These are phyloP conservation scores for Penicillium fuscoglaucum DNA, from an alignment of 2,329 filamentous ascomycete genomes.

Conservation along the genomic window DNA sequence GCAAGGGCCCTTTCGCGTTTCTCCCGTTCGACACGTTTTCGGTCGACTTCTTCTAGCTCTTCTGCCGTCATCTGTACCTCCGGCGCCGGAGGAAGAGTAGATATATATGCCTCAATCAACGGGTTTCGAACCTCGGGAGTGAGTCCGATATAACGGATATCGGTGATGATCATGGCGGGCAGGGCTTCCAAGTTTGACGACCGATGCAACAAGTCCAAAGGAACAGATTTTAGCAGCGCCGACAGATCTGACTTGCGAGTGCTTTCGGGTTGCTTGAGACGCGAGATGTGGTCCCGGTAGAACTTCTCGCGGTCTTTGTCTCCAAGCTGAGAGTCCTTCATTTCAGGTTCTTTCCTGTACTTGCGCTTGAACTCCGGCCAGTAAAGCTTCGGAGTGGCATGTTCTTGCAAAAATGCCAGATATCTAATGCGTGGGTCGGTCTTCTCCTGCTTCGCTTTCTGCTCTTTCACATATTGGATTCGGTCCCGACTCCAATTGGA, in stretches of 20 bases:
- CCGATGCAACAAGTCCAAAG: conserved; percentile 42
- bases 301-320: conserved; percentile 53
- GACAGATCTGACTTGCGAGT: conserved; percentile 50
- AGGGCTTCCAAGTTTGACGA: conserved; percentile 43
- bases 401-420: conserved; percentile 73
- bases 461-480: conserved; percentile 70
- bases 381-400: conserved; percentile 88
- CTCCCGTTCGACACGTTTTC: conserved; percentile 42
- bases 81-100: conserved; percentile 43
- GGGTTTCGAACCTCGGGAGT: conserved; percentile 41
- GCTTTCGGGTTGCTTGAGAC: conserved; percentile 49
- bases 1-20: conserved; percentile 47
- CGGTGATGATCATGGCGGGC: conserved; percentile 44
- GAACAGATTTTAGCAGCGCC: conserved; percentile 45
- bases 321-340: conserved; percentile 55
- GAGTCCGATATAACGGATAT: conserved; percentile 48
- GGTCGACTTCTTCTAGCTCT: conserved; percentile 39
- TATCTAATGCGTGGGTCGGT: conserved; percentile 82
- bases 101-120: conserved; percentile 47
- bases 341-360: conserved; percentile 74
- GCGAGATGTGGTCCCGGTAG: conserved; percentile 50
- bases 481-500: conserved; percentile 78
- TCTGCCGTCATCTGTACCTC: conserved; percentile 40
- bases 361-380: conserved; percentile 97
- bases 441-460: conserved; percentile 73